phyloP scores from a whole-genome alignment of 805 yeast genomes.

The Yarrowia deformans region DNA sequence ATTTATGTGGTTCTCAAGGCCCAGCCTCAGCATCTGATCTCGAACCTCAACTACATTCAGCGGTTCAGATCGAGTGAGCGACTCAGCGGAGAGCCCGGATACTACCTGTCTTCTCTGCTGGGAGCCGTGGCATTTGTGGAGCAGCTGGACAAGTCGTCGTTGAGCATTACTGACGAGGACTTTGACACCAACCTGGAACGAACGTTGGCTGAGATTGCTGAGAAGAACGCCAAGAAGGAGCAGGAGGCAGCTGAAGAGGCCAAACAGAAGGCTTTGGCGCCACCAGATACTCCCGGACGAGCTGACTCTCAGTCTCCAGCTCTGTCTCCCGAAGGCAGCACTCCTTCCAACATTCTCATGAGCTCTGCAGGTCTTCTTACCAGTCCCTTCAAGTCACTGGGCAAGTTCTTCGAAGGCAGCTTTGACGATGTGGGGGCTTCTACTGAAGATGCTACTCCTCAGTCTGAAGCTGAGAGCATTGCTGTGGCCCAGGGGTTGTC shows the following conservation, averaged over 20 bases:
- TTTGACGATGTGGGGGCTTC: slow-evolving; percentile 45
- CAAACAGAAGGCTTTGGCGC: slow-evolving; percentile 38
- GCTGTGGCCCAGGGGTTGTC: slow-evolving; percentile 41
- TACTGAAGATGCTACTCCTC: slow-evolving; percentile 12
- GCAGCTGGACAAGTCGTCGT: slow-evolving; percentile 61
- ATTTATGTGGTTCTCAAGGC: slow-evolving; percentile 80
- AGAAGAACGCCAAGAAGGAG: slow-evolving; percentile 43
- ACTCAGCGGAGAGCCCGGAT: slow-evolving; percentile 86
- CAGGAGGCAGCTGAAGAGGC: slow-evolving; percentile 43
- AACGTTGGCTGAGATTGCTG: slow-evolving; percentile 55
- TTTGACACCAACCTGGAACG: slow-evolving; percentile 56
- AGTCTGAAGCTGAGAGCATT: slow-evolving; percentile 36
- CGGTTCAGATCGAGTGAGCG: slow-evolving; percentile 78
- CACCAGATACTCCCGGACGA: slow-evolving; percentile 33
- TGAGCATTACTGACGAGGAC: slow-evolving; percentile 69
- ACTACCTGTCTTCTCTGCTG: slow-evolving; percentile 86
- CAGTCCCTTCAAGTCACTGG: slow-evolving; percentile 56
- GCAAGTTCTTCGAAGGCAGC: slow-evolving; percentile 50
- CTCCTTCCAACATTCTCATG: slow-evolving; percentile 50
- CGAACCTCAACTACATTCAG: slow-evolving; percentile 85
- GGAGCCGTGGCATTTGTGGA: slow-evolving; percentile 86
- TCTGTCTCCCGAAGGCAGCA: slow-evolving; percentile 36
- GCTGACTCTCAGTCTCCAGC: slow-evolving; percentile 37
- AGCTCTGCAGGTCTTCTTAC: slow-evolving; percentile 60
- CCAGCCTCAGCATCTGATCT: slow-evolving; percentile 66